Evolutionary conservation across 2,329 filamentous ascomycete genomes (phyloP).

Genomic region (Furcasterigmium sp.): DNA sequence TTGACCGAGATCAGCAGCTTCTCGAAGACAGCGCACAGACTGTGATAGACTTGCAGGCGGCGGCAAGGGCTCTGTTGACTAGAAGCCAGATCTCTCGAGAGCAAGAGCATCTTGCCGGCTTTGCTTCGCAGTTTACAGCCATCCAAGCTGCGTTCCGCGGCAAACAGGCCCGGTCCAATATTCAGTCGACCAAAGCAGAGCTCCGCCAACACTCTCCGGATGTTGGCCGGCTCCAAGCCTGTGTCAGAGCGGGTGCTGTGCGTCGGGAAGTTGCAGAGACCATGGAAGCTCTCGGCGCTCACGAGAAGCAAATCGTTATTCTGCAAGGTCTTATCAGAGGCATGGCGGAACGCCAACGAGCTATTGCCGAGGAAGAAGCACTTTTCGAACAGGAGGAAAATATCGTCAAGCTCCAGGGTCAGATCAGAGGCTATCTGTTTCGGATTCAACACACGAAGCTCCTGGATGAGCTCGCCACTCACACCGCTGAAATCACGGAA

Average conservation of each 20-base stretch:
- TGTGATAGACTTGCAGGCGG: constrained; percentile 58
- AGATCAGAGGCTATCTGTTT: constrained; percentile 59
- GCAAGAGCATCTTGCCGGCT: constrained; percentile 44
- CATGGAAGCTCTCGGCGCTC: constrained; percentile 40
- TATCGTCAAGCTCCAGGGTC: constrained; percentile 61
- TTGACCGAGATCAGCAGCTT: constrained; percentile 46
- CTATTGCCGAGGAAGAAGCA: constrained; percentile 43
- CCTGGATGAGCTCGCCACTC: constrained; percentile 64
- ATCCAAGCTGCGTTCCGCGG: constrained; percentile 45
- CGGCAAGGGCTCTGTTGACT: constrained; percentile 56
- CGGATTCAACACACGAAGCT: constrained; percentile 57
- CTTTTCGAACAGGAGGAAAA: constrained; percentile 52
- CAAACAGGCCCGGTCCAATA: constrained; percentile 37
- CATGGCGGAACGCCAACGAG: constrained; percentile 49
- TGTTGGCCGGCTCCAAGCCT: constrained; percentile 44
- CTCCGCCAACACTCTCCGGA: constrained; percentile 36
- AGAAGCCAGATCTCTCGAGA: constrained; percentile 48
- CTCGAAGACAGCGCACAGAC: constrained; percentile 45
- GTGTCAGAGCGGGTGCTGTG: constrained; percentile 49
- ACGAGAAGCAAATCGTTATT: constrained; percentile 39
- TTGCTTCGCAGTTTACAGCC: constrained; percentile 43
- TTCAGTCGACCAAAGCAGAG: constrained; percentile 41
- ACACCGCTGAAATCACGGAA: constrained; percentile 60
- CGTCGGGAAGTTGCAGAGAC: constrained; percentile 42
- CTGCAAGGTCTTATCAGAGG: constrained; percentile 58